Evolutionary conservation across 2,329 filamentous ascomycete species (phyloP).

Genomic region (Talaromyces sp.): DNA sequence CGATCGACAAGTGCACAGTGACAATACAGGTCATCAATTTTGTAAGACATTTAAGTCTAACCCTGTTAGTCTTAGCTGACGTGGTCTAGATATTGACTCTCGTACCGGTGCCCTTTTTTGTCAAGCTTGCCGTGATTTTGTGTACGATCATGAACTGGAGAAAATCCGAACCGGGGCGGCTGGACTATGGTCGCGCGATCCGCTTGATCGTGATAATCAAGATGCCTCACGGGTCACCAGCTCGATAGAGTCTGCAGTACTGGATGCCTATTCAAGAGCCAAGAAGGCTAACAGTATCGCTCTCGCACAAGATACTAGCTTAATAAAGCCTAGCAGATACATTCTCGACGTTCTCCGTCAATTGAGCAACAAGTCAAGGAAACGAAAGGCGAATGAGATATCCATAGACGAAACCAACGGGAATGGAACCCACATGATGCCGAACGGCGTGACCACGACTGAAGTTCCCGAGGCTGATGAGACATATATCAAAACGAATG

Average conservation of each 20-base stretch:
- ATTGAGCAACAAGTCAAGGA: slow-evolving; percentile 5
- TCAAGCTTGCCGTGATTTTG: slow-evolving; percentile 36
- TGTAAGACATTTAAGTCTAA: slow-evolving; percentile 26
- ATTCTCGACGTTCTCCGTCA: not conserved
- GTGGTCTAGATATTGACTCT: slow-evolving; percentile 35
- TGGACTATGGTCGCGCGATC: slow-evolving; percentile 15
- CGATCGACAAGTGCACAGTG: slow-evolving; percentile 32
- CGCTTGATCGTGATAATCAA: not conserved
- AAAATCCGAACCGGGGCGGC: slow-evolving; percentile 26
- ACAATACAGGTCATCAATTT: slow-evolving; percentile 37
- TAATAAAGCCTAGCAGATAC: slow-evolving; percentile 19
- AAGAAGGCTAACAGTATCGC: slow-evolving; percentile 9
- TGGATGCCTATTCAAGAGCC: slow-evolving; percentile 12
- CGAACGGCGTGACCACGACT: slow-evolving; percentile 34
- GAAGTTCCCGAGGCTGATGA: slow-evolving; percentile 48
- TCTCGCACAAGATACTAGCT: not conserved
- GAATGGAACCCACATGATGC: not conserved
- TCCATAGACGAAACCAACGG: slow-evolving; percentile 4
- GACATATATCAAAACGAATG: slow-evolving; percentile 71
- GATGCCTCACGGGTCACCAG: slow-evolving; percentile 4
- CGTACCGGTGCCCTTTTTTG: slow-evolving; percentile 37
- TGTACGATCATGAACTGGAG: slow-evolving; percentile 40
- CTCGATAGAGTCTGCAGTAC: slow-evolving; percentile 12
- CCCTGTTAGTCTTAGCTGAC: slow-evolving; percentile 8
- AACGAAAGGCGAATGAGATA: slow-evolving; percentile 10